Conservation (phyloP, 768 basidiomycete species). For the Lactarius hatsudake region DNA sequence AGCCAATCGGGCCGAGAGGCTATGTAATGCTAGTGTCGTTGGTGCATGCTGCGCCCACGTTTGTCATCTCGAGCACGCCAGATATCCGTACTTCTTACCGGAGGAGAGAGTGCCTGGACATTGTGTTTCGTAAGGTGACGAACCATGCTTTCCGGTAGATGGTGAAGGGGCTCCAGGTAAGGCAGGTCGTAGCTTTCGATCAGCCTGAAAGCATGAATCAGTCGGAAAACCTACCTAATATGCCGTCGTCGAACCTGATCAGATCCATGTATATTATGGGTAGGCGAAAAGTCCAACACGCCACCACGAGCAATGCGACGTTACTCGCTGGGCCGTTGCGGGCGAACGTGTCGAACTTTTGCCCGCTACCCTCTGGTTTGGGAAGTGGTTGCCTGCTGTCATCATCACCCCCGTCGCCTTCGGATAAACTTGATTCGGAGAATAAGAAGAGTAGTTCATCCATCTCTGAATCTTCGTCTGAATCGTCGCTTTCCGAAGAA, state of each 20-base stretch:
- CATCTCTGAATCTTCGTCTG: constrained; percentile 39
- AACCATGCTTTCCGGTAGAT: constrained; percentile 60
- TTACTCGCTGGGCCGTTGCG: constrained; percentile 47
- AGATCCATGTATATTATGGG: constrained; percentile 78
- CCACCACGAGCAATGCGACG: constrained; percentile 68
- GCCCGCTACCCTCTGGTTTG: constrained; percentile 14
- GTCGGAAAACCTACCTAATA: neutral
- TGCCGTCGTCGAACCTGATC: constrained; percentile 45
- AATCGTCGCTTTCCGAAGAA: constrained; percentile 33
- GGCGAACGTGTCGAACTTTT: constrained; percentile 24
- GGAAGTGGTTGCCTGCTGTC: constrained; percentile 7
- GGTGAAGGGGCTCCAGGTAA: constrained; percentile 68
- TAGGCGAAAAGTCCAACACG: constrained; percentile 76
- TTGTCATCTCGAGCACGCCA: neutral
- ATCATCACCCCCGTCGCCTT: constrained; percentile 32
- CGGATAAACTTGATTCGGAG: constrained; percentile 36
- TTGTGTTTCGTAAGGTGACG: constrained; percentile 72
- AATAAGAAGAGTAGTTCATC: constrained; percentile 40
- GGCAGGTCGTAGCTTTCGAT: constrained; percentile 77
- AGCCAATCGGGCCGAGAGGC: constrained; percentile 60
- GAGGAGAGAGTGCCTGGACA: constrained; percentile 63
- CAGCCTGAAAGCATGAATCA: constrained; percentile 42
- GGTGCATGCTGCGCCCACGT: constrained; percentile 53
- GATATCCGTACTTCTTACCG: constrained; percentile 44
- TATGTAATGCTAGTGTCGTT: constrained; percentile 52